phyloP scores from a whole-genome alignment of 1,284 basidiomycete species.

The Ustilago shanxiensis region DNA sequence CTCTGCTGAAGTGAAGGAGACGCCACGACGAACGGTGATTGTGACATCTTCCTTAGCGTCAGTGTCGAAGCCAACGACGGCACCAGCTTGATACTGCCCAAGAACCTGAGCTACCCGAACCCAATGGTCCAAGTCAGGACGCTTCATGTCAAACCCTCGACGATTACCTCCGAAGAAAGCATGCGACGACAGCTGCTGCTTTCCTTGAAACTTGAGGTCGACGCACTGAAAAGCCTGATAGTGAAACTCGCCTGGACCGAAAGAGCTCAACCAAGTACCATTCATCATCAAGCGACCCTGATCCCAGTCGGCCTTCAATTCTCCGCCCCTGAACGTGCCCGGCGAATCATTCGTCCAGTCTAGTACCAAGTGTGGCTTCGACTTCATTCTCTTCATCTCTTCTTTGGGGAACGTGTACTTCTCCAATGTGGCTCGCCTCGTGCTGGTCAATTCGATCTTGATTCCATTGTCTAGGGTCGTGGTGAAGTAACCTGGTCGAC shows the following conservation, averaged over 20 bases:
- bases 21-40: conserved; percentile 54
- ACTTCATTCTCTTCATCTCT: conserved; percentile 33
- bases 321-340: conserved; percentile 52
- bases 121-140: conserved; percentile 40
- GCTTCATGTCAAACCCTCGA: conserved; percentile 54
- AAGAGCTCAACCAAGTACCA: conserved; percentile 55
- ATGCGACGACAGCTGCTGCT: conserved; percentile 47
- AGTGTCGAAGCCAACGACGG: conserved; percentile 44
- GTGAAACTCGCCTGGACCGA: conserved; percentile 41
- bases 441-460: conserved; percentile 58
- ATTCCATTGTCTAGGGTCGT: conserved; percentile 60
- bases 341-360: conserved; percentile 66
- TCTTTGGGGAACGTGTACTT: conserved; percentile 55
- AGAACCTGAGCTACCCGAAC: conserved; percentile 44
- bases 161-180: conserved; percentile 61
- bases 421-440: conserved; percentile 56
- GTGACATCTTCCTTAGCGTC: conserved; percentile 22
- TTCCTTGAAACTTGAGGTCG: conserved; percentile 51
- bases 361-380: conserved; percentile 51
- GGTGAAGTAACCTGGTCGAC: conserved; percentile 60
- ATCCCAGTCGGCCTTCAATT: conserved; percentile 46
- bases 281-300: conserved; percentile 55
- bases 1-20: conserved; percentile 55
- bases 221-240: conserved; percentile 59
- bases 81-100: conserved; percentile 58